Evolutionary conservation across 208 protist species (phyloP).

Genomic region (Endotrypanum monterogeii): DNA sequence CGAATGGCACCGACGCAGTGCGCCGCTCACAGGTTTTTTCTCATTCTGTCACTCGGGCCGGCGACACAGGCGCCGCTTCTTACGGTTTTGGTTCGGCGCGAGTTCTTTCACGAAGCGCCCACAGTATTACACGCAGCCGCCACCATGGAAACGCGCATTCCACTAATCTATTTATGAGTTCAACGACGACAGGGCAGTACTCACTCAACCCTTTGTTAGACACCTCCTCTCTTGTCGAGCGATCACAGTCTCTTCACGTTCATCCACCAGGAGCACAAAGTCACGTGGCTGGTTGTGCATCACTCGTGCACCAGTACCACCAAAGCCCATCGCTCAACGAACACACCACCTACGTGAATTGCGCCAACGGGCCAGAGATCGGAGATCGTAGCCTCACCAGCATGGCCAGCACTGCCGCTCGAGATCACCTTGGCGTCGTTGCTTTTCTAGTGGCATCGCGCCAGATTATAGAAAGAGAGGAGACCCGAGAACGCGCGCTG

Average conservation of each 20-base stretch:
- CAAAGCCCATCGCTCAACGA: not conserved
- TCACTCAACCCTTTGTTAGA: not conserved
- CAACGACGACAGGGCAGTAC: not conserved
- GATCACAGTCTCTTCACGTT: not conserved
- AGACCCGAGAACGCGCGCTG: slow-evolving; percentile 17
- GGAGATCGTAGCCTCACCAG: not conserved
- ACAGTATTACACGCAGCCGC: not conserved
- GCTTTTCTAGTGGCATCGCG: slow-evolving; percentile 23
- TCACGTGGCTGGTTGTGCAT: not conserved
- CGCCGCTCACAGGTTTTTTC: not conserved
- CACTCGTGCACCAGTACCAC: not conserved
- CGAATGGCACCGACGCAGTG: slow-evolving; percentile 1
- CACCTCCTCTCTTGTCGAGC: not conserved
- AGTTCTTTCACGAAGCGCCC: not conserved
- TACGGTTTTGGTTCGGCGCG: not conserved
- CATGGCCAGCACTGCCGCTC: not conserved
- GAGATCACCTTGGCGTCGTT: slow-evolving; percentile 27
- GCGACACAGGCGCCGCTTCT: not conserved
- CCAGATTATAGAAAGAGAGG: slow-evolving; percentile 22
- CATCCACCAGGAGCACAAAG: not conserved
- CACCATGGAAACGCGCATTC: slow-evolving; percentile 5
- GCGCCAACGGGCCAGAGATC: not conserved
- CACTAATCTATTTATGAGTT: slow-evolving; percentile 4
- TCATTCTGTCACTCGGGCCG: not conserved
- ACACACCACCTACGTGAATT: not conserved